Evolutionary conservation across 306 rosid species (phyloP).

Genomic region (Acacia crassicarpa): DNA sequence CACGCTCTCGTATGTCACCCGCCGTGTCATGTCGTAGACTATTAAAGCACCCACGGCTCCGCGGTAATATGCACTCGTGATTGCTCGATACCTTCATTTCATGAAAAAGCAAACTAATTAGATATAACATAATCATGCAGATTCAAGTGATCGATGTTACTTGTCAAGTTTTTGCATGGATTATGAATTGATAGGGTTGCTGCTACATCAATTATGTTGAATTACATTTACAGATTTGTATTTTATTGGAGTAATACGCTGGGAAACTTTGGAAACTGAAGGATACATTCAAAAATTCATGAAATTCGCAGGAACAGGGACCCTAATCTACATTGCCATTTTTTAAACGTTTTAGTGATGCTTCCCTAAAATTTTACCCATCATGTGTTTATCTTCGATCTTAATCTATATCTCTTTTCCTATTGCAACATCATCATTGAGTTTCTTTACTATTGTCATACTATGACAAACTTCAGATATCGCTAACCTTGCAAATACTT

Average conservation of each 20-base stretch:
- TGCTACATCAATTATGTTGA: background rate
- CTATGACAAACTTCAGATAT: background rate
- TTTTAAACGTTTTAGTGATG: background rate
- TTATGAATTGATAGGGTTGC: background rate
- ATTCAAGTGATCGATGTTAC: background rate
- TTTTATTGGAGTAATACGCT: too few species aligned
- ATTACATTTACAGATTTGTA: too few species aligned
- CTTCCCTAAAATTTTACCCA: background rate
- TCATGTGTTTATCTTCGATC: too few species aligned
- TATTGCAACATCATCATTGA: background rate
- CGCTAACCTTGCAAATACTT: background rate
- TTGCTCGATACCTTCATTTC: constrained; percentile 75
- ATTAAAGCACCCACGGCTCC: constrained; percentile 89
- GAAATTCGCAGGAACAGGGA: too few species aligned
- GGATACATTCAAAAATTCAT: background rate
- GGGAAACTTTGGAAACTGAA: background rate
- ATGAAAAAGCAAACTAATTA: background rate
- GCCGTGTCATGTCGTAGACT: constrained; percentile 83
- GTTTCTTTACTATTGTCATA: background rate
- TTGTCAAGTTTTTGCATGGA: background rate
- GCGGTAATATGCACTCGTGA: constrained; percentile 77
- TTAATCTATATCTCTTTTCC: too few species aligned
- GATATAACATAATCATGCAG: background rate
- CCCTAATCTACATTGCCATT: background rate
- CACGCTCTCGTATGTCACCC: constrained; percentile 75